Evolutionary conservation across 768 basidiomycete genomes (phyloP).

Genomic region (Lactarius sanguifluus): DNA sequence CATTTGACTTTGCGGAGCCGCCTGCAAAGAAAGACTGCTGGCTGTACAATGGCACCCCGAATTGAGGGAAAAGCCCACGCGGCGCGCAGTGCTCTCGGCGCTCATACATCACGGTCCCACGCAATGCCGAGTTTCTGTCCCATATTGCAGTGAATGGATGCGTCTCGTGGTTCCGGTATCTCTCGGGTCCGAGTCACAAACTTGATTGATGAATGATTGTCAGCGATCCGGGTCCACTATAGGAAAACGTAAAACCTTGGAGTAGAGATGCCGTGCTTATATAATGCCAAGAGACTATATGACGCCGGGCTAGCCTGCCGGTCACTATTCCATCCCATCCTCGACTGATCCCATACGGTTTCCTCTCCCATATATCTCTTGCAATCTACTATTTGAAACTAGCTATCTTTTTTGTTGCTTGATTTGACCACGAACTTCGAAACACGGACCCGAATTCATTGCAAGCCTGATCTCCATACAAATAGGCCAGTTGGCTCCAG

Average conservation of each 20-base stretch:
- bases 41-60: background rate
- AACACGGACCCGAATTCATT: background rate
- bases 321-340: background rate
- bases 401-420: background rate
- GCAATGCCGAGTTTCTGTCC: too few species aligned
- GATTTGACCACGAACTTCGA: background rate
- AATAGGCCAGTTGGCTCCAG: background rate
- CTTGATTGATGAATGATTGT: too few species aligned
- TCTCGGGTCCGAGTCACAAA: too few species aligned
- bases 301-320: background rate
- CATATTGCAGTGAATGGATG: too few species aligned
- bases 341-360: background rate
- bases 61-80: too few species aligned
- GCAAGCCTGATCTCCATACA: background rate
- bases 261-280: background rate
- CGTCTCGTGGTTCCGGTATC: too few species aligned
- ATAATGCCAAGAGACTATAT: background rate
- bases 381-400: background rate
- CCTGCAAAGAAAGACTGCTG: background rate
- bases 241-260: too few species aligned
- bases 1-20: background rate
- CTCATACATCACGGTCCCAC: background rate
- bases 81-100: too few species aligned
- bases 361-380: background rate
- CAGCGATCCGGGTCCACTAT: too few species aligned